Evolutionary conservation across 2,329 filamentous ascomycete species (phyloP).

Genomic region (Xylaria sp.): DNA sequence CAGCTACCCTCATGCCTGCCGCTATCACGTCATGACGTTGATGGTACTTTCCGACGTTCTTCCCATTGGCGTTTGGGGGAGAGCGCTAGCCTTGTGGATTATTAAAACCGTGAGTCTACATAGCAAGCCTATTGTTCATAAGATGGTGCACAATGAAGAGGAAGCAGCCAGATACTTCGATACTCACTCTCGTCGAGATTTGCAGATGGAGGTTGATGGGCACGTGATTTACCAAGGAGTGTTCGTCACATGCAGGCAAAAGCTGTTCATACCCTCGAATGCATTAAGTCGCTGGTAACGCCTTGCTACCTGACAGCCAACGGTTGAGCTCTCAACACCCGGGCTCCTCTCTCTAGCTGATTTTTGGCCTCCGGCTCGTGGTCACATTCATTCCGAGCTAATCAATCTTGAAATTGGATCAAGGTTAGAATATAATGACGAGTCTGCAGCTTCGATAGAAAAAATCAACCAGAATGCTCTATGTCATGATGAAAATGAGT

Average conservation of each 20-base stretch:
- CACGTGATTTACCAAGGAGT: not conserved
- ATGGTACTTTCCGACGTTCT: conserved; percentile 13
- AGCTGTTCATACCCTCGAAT: not conserved
- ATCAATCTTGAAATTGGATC: no score
- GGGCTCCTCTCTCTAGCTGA: no score
- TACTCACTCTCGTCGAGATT: not conserved
- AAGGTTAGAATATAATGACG: no score
- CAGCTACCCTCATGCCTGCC: conserved; percentile 16
- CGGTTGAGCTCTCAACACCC: no score
- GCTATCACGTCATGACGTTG: conserved; percentile 2
- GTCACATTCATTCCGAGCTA: no score
- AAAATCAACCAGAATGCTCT: no score
- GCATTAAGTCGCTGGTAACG: not conserved
- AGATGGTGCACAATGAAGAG: not conserved
- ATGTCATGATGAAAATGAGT: no score
- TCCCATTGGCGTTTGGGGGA: conserved; percentile 23
- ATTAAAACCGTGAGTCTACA: not conserved
- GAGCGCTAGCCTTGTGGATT: conserved; percentile 35
- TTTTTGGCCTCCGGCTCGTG: no score
- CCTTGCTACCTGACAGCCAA: not conserved
- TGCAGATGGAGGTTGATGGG: not conserved
- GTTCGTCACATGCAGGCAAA: not conserved
- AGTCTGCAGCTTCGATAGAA: no score
- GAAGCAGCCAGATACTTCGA: not conserved
- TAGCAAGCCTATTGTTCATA: not conserved